Conservation (phyloP, 2,329 filamentous ascomycete genomes). For the Dactylellina leptospora region DNA sequence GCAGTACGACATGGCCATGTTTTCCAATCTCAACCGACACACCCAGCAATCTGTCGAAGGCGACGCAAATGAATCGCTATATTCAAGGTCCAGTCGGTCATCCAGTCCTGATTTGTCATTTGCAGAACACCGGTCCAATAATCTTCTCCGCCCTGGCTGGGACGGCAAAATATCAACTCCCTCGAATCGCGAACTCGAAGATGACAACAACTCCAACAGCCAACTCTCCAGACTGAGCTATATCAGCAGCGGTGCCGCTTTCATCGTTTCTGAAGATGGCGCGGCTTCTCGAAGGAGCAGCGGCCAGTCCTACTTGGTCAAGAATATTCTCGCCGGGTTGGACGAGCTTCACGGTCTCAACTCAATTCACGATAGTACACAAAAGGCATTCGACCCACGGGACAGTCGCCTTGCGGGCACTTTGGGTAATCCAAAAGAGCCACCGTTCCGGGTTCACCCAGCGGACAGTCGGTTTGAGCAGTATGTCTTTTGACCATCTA, state of each 20-base stretch:
- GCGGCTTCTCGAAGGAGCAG: background rate
- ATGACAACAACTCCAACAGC: background rate
- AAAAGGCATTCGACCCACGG: background rate
- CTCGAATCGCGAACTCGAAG: constrained; percentile 5
- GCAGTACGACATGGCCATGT: background rate
- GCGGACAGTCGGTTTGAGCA: constrained; percentile 49
- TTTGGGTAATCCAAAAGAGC: constrained; percentile 7
- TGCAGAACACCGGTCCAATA: background rate
- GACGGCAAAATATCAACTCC: background rate
- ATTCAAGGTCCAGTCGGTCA: constrained; percentile 20
- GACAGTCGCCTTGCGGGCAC: constrained; percentile 2
- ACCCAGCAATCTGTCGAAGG: background rate
- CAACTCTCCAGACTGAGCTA: constrained; percentile 31
- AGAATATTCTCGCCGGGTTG: constrained; percentile 5
- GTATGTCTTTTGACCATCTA: constrained; percentile 6
- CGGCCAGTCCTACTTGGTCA: background rate
- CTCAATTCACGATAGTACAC: background rate
- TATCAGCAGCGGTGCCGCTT: constrained; percentile 23
- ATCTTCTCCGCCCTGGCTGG: background rate
- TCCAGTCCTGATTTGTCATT: background rate
- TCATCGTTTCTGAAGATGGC: constrained; percentile 24
- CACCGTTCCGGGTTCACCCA: constrained; percentile 28
- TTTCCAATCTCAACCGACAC: background rate
- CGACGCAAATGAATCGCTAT: background rate
- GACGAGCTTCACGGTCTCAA: background rate